phyloP scores from a whole-genome alignment of 1,284 basidiomycete species.

The Stygiomarasmius scandens region DNA sequence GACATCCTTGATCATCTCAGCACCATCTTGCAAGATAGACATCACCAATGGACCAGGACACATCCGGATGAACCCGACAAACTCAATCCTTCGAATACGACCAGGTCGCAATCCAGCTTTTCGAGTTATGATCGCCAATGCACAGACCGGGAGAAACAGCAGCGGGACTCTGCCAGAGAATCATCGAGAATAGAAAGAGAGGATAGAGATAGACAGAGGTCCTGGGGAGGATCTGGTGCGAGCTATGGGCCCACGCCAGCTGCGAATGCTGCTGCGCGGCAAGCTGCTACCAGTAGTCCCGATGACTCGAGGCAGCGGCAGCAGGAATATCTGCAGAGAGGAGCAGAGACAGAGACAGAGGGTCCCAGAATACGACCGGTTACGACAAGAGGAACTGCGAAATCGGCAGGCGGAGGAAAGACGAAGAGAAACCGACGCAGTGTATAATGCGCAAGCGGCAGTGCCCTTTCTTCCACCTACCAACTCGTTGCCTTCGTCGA shows the following conservation, averaged over 20 bases:
- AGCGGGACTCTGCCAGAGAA: conserved; percentile 25
- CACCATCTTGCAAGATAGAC: conserved; percentile 51
- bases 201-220: neutral
- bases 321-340: conserved; percentile 26
- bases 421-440: conserved; percentile 2
- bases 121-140: neutral
- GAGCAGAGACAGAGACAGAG: conserved; percentile 37
- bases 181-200: neutral
- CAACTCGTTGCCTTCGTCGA: conserved; percentile 12
- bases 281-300: conserved; percentile 21
- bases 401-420: conserved; percentile 38
- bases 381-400: conserved; percentile 34
- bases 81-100: neutral
- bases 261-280: conserved; percentile 16
- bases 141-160: conserved; percentile 9
- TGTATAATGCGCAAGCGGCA: neutral
- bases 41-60: conserved; percentile 47
- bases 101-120: neutral
- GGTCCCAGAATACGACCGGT: conserved; percentile 1
- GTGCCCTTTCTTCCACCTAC: neutral
- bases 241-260: neutral
- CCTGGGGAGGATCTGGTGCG: neutral
- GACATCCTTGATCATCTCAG: conserved; percentile 59
- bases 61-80: conserved; percentile 28
- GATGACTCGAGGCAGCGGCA: conserved; percentile 8